Conservation (phyloP, 1,139 yeast genomes). For the Lodderomyces pseudojiufengensis region DNA sequence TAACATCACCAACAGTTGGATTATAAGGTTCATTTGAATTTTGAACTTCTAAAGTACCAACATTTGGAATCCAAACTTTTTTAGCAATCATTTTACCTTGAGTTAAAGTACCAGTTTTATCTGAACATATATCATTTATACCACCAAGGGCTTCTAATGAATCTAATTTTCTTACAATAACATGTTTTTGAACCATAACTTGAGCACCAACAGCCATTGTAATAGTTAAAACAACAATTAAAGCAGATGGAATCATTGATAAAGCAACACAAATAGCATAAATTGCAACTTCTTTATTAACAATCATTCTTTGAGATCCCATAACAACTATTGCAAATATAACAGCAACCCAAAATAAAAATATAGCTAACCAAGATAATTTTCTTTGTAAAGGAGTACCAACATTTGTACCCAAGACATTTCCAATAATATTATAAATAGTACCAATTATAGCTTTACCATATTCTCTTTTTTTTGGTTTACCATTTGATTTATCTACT, state of each 20-base stretch:
- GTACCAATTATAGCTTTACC: conserved; percentile 44
- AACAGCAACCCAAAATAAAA: conserved; percentile 68
- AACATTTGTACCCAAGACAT: conserved; percentile 66
- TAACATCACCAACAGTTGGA: conserved; percentile 62
- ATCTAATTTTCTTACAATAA: conserved; percentile 73
- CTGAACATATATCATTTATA: conserved; percentile 75
- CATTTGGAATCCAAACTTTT: conserved; percentile 72
- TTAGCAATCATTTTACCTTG: conserved; percentile 77
- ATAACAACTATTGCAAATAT: conserved; percentile 73
- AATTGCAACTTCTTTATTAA: conserved; percentile 68
- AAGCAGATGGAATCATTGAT: conserved; percentile 80
- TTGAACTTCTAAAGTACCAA: conserved; percentile 61
- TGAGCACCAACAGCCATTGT: conserved; percentile 87
- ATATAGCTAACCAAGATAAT: conserved; percentile 66
- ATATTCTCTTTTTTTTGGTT: conserved; percentile 42
- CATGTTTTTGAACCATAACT: conserved; percentile 68
- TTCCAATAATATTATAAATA: conserved; percentile 44
- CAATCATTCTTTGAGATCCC: conserved; percentile 71
- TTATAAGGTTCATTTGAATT: conserved; percentile 68
- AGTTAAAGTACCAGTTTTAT: conserved; percentile 79
- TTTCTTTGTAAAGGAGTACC: conserved; percentile 77
- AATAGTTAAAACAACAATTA: conserved; percentile 76
- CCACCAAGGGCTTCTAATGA: conserved; percentile 80
- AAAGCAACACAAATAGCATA: conserved; percentile 82
- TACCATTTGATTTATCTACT: conserved; percentile 22